These are phyloP conservation scores for Solanum tacnaense DNA, from an alignment of 257 asterid species.

Conservation along the genomic window DNA sequence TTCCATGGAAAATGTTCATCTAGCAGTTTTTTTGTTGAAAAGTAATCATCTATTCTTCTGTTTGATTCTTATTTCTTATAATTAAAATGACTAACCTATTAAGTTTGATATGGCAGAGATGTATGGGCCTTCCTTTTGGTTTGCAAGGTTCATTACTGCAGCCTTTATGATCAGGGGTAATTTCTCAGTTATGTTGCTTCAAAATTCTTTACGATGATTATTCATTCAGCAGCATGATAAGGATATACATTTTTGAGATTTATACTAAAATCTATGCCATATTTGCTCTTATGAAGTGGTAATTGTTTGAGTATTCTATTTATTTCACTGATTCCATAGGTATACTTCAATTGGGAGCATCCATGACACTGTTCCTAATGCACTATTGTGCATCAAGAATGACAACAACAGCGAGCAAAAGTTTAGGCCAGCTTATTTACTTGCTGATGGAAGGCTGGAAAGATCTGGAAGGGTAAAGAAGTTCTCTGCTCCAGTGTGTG, in stretches of 20 bases:
- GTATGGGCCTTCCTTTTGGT: constrained; percentile 92
- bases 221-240: background rate
- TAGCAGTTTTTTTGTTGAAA: background rate
- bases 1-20: background rate
- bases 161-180: constrained; percentile 97
- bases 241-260: background rate
- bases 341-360: constrained; percentile 96
- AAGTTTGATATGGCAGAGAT: constrained; percentile 55
- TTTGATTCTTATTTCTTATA: background rate
- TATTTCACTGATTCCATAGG: constrained; percentile 29
- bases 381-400: constrained; percentile 36
- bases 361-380: constrained; percentile 89
- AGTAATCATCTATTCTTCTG: background rate
- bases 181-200: background rate
- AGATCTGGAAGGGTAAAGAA: constrained; percentile 85
- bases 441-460: constrained; percentile 85
- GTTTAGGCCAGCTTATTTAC: constrained; percentile 77
- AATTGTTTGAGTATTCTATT: background rate
- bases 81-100: background rate
- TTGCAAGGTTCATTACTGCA: constrained; percentile 84
- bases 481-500: constrained; percentile 18
- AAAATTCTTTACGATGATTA: background rate
- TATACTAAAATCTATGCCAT: background rate
- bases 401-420: constrained; percentile 29
- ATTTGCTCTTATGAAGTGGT: background rate